A percentile compares a stretch with the other conserved stretches of the same genome.
phyloP scores from a whole-genome alignment of 2,329 filamentous ascomycete species.

The Fusarium palustre region DNA sequence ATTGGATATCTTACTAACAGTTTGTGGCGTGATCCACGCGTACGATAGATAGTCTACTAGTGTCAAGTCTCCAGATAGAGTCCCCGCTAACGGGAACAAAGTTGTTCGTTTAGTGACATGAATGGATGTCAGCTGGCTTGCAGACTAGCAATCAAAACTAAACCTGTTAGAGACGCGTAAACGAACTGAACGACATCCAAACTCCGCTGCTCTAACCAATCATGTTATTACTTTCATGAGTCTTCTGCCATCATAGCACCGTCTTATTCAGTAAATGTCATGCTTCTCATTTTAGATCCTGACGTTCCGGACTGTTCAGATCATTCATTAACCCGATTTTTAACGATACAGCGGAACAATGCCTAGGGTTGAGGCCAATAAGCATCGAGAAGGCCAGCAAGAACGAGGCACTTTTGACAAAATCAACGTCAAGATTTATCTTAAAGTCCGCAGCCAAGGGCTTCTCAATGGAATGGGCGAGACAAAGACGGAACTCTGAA shows the following conservation, averaged over 20 bases:
- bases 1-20: not conserved
- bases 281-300: not conserved
- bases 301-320: not conserved
- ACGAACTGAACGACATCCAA: constrained; percentile 29
- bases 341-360: not conserved
- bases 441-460: not conserved
- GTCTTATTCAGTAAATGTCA: not conserved
- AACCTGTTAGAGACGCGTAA: constrained; percentile 34
- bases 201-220: constrained; percentile 6
- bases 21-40: accelerated
- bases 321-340: not conserved
- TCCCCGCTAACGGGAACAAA: constrained; percentile 1
- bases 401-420: not conserved
- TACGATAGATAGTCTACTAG: not conserved
- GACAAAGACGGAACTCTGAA: accelerated
- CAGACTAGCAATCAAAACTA: constrained; percentile 34
- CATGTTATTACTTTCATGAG: not conserved
- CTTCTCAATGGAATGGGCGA: not conserved
- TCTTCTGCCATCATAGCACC: not conserved
- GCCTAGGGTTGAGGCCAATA: not conserved
- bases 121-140: not conserved
- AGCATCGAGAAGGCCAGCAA: not conserved
- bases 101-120: not conserved
- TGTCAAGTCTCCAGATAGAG: accelerated
- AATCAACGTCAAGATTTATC: not conserved